Evolutionary conservation across 106 monocot genomes (phyloP).

Genomic region (Allium sativum): DNA sequence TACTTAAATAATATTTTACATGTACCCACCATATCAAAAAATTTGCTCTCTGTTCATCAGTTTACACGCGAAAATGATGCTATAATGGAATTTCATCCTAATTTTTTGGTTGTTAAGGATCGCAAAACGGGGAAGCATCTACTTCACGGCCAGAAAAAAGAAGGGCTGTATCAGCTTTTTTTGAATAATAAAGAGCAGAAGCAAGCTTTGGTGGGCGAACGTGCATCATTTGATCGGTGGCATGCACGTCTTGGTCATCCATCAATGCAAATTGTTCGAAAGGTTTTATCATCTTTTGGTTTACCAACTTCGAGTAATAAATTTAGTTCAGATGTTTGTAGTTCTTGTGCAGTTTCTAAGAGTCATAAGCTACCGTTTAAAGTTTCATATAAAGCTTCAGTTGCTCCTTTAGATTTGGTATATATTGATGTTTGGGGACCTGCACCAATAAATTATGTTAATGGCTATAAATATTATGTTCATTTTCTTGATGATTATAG

Average conservation of each 20-base stretch:
- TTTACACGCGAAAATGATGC: not conserved
- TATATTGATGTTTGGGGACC: conserved; percentile 4
- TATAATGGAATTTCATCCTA: conserved; percentile 4
- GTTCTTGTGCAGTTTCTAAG: not conserved
- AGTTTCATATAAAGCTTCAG: not conserved
- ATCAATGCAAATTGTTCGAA: not conserved
- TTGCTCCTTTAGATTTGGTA: not conserved
- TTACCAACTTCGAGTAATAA: not conserved
- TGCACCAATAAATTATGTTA: not conserved
- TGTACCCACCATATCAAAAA: not conserved
- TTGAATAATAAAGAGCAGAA: not conserved
- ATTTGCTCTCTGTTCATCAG: not conserved
- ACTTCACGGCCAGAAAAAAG: not conserved
- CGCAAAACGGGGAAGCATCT: not conserved
- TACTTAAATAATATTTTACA: not conserved
- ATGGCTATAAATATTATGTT: not conserved
- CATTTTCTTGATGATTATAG: conserved; percentile 1
- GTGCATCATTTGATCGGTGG: not conserved
- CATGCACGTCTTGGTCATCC: not conserved
- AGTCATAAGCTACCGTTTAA: not conserved
- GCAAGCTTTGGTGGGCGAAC: not conserved
- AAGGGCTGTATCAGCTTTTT: not conserved
- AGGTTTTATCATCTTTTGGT: not conserved
- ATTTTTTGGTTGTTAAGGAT: conserved; percentile 1
- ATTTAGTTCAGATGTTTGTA: not conserved